phyloP scores from a whole-genome alignment of 2,329 filamentous ascomycete species.

The Alternaria novae-zelandiae region DNA sequence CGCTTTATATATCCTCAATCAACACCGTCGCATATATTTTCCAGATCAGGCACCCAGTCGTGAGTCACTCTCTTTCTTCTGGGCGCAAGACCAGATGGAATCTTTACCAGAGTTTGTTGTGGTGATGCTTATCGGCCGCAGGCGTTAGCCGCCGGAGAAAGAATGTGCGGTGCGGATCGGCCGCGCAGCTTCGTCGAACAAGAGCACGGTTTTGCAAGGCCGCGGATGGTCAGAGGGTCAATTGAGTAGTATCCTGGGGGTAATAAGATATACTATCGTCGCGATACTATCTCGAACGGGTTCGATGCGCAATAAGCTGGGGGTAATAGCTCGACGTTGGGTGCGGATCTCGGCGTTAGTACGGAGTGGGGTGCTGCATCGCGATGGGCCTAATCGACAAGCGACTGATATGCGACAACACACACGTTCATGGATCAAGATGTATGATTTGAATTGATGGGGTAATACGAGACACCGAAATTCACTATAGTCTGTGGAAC shows the following conservation, averaged over 20 bases:
- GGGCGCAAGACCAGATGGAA: neutral
- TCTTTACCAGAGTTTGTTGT: neutral
- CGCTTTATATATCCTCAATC: neutral
- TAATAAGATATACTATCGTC: slow-evolving; percentile 4
- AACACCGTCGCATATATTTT: neutral
- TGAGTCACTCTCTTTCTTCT: neutral
- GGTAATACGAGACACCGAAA: neutral
- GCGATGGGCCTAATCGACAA: neutral
- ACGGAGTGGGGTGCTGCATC: neutral
- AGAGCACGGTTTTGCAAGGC: neutral
- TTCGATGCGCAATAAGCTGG: slow-evolving; percentile 10
- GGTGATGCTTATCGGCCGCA: neutral
- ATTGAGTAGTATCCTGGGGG: slow-evolving; percentile 6
- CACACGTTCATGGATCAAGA: neutral
- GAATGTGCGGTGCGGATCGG: slow-evolving; percentile 7
- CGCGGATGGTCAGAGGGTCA: neutral
- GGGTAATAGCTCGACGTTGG: slow-evolving; percentile 10
- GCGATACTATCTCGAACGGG: neutral
- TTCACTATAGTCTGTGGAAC: neutral
- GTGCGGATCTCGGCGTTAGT: slow-evolving; percentile 1
- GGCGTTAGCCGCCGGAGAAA: slow-evolving; percentile 6
- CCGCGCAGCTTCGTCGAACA: slow-evolving; percentile 3
- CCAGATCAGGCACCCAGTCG: neutral
- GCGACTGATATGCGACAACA: neutral
- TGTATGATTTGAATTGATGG: neutral